Conservation (phyloP, 768 basidiomycete species). For the Tricholoma matsutake region DNA sequence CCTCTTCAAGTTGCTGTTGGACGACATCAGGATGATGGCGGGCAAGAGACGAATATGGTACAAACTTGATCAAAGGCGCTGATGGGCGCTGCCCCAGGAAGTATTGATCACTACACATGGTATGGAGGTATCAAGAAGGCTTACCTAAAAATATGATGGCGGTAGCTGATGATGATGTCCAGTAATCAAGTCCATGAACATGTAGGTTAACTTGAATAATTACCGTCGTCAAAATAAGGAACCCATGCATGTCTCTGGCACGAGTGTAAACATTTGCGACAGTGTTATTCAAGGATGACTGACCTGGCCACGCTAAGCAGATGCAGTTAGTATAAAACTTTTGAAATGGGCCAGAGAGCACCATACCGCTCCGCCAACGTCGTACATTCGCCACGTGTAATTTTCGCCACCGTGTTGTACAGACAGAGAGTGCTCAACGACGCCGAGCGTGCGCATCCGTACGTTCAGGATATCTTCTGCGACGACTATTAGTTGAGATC, state of each 20-base stretch:
- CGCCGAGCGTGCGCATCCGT: constrained; percentile 77
- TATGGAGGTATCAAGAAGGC: constrained; percentile 3
- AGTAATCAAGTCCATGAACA: neutral
- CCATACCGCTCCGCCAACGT: constrained; percentile 79
- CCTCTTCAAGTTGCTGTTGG: constrained; percentile 73
- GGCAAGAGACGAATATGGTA: neutral
- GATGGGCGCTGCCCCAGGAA: constrained; percentile 53
- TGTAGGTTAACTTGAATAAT: constrained; percentile 6
- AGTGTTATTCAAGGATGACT: constrained; percentile 19
- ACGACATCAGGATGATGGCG: neutral
- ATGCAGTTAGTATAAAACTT: constrained; percentile 3
- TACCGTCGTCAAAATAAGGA: constrained; percentile 83
- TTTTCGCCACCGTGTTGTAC: constrained; percentile 54
- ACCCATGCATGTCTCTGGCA: constrained; percentile 72
- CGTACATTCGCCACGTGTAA: constrained; percentile 76
- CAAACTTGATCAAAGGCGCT: constrained; percentile 81
- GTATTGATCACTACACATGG: neutral
- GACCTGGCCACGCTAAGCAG: constrained; percentile 54
- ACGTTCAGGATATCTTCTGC: constrained; percentile 73
- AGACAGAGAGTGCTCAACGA: constrained; percentile 70
- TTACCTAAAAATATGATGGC: constrained; percentile 74
- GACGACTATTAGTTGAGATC: neutral
- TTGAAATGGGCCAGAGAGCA: constrained; percentile 3
- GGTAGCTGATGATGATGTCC: constrained; percentile 49
- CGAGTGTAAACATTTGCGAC: neutral